These are phyloP conservation scores for Coniochaeta sp. DNA, from an alignment of 2,329 filamentous ascomycete species.

Conservation along the genomic window DNA sequence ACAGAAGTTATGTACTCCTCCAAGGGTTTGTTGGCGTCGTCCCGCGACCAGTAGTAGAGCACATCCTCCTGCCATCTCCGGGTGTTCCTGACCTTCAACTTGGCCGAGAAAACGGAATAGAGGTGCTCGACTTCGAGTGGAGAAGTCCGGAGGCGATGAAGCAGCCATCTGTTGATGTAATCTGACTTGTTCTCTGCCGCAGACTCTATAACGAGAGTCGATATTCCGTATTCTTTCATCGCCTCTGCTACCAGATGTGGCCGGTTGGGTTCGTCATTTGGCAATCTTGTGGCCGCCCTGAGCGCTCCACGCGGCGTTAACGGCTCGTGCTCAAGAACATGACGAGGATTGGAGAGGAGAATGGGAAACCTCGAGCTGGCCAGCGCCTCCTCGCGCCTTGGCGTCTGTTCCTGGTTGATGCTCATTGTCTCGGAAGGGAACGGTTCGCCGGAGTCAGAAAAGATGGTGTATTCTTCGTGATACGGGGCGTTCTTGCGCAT, in stretches of 20 bases:
- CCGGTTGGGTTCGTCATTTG: constrained; percentile 26
- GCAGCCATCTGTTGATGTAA: constrained; percentile 45
- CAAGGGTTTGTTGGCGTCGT: constrained; percentile 20
- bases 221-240: constrained; percentile 41
- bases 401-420: constrained; percentile 23
- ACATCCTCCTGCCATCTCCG: constrained; percentile 35
- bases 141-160: constrained; percentile 41
- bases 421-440: constrained; percentile 31
- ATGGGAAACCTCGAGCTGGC: constrained; percentile 34
- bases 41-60: constrained; percentile 31
- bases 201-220: constrained; percentile 30
- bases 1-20: constrained; percentile 9
- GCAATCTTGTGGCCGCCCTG: constrained; percentile 28
- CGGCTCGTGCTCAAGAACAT: constrained; percentile 32
- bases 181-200: constrained; percentile 31
- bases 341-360: constrained; percentile 41
- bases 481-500: constrained; percentile 35
- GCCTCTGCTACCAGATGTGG: constrained; percentile 29
- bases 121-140: constrained; percentile 37
- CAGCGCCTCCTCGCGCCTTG: constrained; percentile 20
- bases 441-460: constrained; percentile 21
- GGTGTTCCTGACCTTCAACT: constrained; percentile 24
- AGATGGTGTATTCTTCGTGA: constrained; percentile 30
- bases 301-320: constrained; percentile 34
- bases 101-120: constrained; percentile 26